Evolutionary conservation across 495 filamentous ascomycete genomes (phyloP).

Genomic region (Penicillium canescens): DNA sequence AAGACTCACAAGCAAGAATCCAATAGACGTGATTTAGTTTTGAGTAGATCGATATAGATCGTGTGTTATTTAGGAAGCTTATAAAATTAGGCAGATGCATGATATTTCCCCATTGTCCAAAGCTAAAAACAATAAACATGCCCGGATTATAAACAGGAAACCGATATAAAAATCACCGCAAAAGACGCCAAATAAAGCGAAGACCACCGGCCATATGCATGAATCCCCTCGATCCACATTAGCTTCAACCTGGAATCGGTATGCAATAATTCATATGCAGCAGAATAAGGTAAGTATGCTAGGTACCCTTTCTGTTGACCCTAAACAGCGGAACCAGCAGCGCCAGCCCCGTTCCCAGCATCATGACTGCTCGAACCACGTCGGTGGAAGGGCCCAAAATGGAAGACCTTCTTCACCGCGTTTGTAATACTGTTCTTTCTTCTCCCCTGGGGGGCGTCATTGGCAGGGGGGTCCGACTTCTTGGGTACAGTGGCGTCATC

Average conservation of each 20-base stretch:
- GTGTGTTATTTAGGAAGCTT: too few species aligned
- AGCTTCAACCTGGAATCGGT: not conserved
- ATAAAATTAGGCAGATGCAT: not conserved
- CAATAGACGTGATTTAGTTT: too few species aligned
- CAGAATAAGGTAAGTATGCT: too few species aligned
- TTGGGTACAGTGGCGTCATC: slow-evolving; percentile 32
- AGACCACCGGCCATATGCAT: not conserved
- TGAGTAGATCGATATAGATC: too few species aligned
- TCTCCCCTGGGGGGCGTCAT: slow-evolving; percentile 24
- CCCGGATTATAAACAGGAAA: slow-evolving; percentile 4
- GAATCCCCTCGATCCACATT: not conserved
- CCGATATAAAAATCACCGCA: not conserved
- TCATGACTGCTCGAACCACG: slow-evolving; percentile 37
- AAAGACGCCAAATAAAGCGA: slow-evolving; percentile 3
- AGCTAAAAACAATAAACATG: not conserved
- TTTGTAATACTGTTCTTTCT: slow-evolving; percentile 42
- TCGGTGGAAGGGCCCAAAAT: slow-evolving; percentile 45
- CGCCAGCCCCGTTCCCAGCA: slow-evolving; percentile 9
- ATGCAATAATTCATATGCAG: slow-evolving; percentile 6
- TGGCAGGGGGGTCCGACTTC: slow-evolving; percentile 13
- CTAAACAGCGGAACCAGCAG: slow-evolving; percentile 12
- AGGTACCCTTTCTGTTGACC: not conserved
- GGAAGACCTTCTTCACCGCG: slow-evolving; percentile 46
- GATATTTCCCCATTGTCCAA: slow-evolving; percentile 3
- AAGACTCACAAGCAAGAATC: not conserved